Evolutionary conservation across 2,329 filamentous ascomycete genomes (phyloP).

Genomic region (Drechslerella dactyloides): DNA sequence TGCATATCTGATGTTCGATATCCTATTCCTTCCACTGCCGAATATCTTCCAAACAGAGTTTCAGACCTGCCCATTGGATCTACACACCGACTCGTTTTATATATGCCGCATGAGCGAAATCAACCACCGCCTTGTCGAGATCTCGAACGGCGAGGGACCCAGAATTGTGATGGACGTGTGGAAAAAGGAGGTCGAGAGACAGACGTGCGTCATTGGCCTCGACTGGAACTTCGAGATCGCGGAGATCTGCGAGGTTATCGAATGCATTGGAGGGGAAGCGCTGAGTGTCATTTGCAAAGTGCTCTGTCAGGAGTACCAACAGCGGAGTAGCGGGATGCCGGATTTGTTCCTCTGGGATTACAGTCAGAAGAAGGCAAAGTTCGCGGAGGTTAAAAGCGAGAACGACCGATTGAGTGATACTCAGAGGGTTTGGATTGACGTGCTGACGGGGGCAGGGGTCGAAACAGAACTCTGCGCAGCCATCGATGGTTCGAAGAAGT

Average conservation of each 20-base stretch:
- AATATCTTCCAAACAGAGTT: constrained; percentile 97
- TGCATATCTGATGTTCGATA: constrained; percentile 88
- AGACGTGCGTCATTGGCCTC: constrained; percentile 87
- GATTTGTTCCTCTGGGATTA: constrained; percentile 87
- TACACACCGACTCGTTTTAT: constrained; percentile 93
- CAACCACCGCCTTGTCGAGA: constrained; percentile 81
- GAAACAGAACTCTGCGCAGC: constrained; percentile 71
- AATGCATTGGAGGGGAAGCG: constrained; percentile 79
- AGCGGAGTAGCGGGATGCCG: constrained; percentile 84
- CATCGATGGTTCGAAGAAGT: constrained; percentile 25
- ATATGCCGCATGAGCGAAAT: constrained; percentile 84
- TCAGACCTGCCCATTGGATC: constrained; percentile 89
- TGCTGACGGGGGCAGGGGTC: constrained; percentile 82
- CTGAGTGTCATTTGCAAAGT: constrained; percentile 88
- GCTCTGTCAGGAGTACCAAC: constrained; percentile 89
- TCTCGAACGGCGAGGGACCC: constrained; percentile 79
- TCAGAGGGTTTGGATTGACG: constrained; percentile 95
- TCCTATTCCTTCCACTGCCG: constrained; percentile 89
- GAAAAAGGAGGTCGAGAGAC: constrained; percentile 69
- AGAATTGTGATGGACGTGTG: constrained; percentile 72
- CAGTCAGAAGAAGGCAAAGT: constrained; percentile 55
- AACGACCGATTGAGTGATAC: constrained; percentile 96
- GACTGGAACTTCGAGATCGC: constrained; percentile 85
- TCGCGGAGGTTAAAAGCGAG: constrained; percentile 70
- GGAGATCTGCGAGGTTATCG: constrained; percentile 78